Evolutionary conservation across 2,329 filamentous ascomycete genomes (phyloP), one percentile per base, ranked within the genome.

Genomic region (Xylariaceae sp.): DNA sequence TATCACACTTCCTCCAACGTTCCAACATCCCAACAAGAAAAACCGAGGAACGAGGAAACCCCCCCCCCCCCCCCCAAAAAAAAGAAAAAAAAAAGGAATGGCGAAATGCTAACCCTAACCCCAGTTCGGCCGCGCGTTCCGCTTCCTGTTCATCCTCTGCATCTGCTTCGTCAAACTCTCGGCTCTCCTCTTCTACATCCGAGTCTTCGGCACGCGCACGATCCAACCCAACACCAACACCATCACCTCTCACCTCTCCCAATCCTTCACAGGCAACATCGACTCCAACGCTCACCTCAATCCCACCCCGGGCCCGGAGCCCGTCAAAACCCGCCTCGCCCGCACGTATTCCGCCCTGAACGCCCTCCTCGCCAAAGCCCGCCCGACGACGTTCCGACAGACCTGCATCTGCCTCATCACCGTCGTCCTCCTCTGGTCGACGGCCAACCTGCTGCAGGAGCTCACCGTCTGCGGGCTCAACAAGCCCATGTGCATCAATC

Each of bases 141-240:
- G 71, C 37, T 46, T 69, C 35, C 26, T 67, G 26, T 72, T 72
- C 53, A 50, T 70, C 0, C 31, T 68, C 5, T 61, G 64, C 2
- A 63, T 71, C 34, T 66, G 63, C 41, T 62, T 68, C 42, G 62
- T 68, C 48, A 72, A 72, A 50, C 62, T 72, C 31, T 70, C 68
- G 35, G 70, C 71, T 19, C 49, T 72, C 5, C 62, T 58, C 29
- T 69, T 72, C 43, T 73, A 73, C 54, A 55, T 64, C 12, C 65
- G 69, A 12, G 62, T 72, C 6, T 69, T 70, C 42, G 61, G 58
- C 11, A 53, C 61, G 4, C 56, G 50, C 12, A 11, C 19, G 11
- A 27, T 45, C 27, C 6, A 31, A 3, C 8, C 9, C 2, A 40
- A 34, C n/a, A 11, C 7, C 6, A 44, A 47, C 6, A 30, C 8